Base-by-base conservation (phyloP, 306 rosid species). In the Clitoria ternatea region DNA sequence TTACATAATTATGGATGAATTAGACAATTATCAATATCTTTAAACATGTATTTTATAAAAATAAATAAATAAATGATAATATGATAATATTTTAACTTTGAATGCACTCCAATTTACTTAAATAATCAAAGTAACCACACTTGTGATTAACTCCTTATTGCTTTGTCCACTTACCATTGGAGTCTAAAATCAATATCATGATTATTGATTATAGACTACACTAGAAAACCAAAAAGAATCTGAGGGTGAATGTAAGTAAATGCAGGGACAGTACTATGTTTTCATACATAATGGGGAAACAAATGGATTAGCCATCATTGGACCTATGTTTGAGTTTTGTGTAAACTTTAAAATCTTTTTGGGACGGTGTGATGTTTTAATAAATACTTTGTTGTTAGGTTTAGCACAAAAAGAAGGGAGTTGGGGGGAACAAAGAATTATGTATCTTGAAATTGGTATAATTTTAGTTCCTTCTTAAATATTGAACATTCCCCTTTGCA, bases 251-350 rank as follows among this genome's bases (percentile, higher is more conserved):
- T 78, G 85, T 78, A 53, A 79, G 76, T 54, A 85, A 87, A 18
- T 84, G 68, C 77, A 80, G 77, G 49, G 92, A 84, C 20, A 53
- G 35, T 20, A 9, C 79, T 0, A 70, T 82, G 72, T 82, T 84
- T 61, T 39, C 85, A 0, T 83, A 66, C 84, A 62, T 71, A 11
- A 69, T 86, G 44, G 85, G 78, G 50, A 86, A 81, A 57, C 86
- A 84, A 72, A 85, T 88, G 90, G 90, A 82, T 37, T 92, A 82
- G 33, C 87, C 99, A 8, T 92, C 91, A 19, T 81, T 94, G 81
- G 97, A 94, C 82, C 91, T 94, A 66, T 85, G 97, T 66, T 85
- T 94, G 77, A 91, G 98, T 80, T 94, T 82, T 73, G 33, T 85
- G 57, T 88, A 68, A 84, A 48, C 66, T 6, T 26, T 14, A 24